Percentiles rank a stretch among this genome's conserved stretches.
Conservation (phyloP, 768 basidiomycete genomes). For the Phylloporus rhodoxanthus region DNA sequence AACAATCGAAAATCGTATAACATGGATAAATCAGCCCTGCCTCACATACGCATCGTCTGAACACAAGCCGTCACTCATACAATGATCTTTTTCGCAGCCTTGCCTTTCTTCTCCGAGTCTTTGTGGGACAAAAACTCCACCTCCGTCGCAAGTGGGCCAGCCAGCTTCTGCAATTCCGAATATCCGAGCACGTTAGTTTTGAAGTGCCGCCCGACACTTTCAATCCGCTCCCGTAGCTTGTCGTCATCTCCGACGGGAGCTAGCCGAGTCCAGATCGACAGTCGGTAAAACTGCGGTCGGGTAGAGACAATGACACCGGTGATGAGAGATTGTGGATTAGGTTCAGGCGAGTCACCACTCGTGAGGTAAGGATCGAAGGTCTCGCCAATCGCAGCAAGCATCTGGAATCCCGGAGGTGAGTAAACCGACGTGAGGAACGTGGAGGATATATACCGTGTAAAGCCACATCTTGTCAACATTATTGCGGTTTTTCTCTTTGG, state of each 20-base stretch:
- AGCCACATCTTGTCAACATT: slow-evolving; percentile 96
- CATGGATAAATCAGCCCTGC: slow-evolving; percentile 30
- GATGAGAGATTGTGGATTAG: slow-evolving; percentile 55
- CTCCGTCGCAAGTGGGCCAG: slow-evolving; percentile 87
- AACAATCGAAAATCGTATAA: slow-evolving; percentile 19
- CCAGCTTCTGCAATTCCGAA: slow-evolving; percentile 62
- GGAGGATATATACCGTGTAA: slow-evolving; percentile 64
- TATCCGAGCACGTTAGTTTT: slow-evolving; percentile 88
- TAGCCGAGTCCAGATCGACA: slow-evolving; percentile 95
- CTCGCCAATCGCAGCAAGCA: slow-evolving; percentile 99
- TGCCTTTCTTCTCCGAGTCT: slow-evolving; percentile 93
- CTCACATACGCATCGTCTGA: slow-evolving; percentile 10
- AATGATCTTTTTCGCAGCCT: slow-evolving; percentile 70
- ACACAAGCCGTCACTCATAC: slow-evolving; percentile 38
- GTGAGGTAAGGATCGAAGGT: slow-evolving; percentile 89
- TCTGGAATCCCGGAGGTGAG: slow-evolving; percentile 46
- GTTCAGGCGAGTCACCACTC: slow-evolving; percentile 35
- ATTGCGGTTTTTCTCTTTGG: slow-evolving; percentile 84
- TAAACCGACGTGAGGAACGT: background rate
- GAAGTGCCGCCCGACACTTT: slow-evolving; percentile 83
- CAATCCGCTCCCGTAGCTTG: slow-evolving; percentile 73
- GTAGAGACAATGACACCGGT: slow-evolving; percentile 95
- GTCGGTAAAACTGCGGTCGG: slow-evolving; percentile 89
- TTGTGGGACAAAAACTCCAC: slow-evolving; percentile 94
- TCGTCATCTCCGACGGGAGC: slow-evolving; percentile 56